Percentiles rank a stretch among this genome's conserved stretches.
phyloP scores from a whole-genome alignment of 192 early-diverging fungal species.

The Coemansia sp. region DNA sequence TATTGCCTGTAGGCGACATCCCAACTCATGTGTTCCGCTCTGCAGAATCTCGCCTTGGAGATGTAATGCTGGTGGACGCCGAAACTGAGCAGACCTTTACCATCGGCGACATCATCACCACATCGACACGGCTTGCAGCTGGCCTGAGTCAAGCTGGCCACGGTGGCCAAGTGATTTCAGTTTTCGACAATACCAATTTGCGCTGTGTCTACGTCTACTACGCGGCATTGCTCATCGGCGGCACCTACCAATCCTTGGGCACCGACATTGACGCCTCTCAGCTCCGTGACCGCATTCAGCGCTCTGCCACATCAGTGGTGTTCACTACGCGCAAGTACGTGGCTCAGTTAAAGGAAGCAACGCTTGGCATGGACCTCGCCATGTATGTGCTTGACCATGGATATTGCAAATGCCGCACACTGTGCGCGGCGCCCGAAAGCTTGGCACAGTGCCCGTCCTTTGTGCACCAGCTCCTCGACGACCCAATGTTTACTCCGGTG shows the following conservation, averaged over 20 bases:
- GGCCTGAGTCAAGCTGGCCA: conserved; percentile 30
- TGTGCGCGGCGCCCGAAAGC: conserved; percentile 7
- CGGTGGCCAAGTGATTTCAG: conserved; percentile 36
- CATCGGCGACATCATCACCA: conserved; percentile 40
- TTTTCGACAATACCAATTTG: conserved; percentile 38
- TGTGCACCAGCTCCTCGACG: conserved; percentile 36
- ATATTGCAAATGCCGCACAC: conserved; percentile 1
- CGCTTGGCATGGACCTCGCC: conserved; percentile 16
- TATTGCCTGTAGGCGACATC: conserved; percentile 46
- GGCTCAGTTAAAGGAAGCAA: conserved; percentile 15
- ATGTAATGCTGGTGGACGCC: conserved; percentile 45
- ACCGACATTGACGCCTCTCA: conserved; percentile 15
- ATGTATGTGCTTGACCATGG: conserved; percentile 32
- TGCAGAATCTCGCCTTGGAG: conserved; percentile 30
- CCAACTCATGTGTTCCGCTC: conserved; percentile 48
- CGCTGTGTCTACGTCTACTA: conserved; percentile 51
- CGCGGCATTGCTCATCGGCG: conserved; percentile 49
- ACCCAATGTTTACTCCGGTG: conserved; percentile 41
- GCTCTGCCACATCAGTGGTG: conserved; percentile 30
- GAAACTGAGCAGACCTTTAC: conserved; percentile 39
- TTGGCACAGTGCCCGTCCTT: conserved; percentile 22
- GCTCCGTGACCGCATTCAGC: conserved; percentile 28
- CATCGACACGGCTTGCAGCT: conserved; percentile 37
- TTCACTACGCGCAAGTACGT: conserved; percentile 32
- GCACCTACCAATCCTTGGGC: conserved; percentile 48